phyloP scores from a whole-genome alignment of 371 early-diverging fungal genomes.

The Mucor velutinosus region DNA sequence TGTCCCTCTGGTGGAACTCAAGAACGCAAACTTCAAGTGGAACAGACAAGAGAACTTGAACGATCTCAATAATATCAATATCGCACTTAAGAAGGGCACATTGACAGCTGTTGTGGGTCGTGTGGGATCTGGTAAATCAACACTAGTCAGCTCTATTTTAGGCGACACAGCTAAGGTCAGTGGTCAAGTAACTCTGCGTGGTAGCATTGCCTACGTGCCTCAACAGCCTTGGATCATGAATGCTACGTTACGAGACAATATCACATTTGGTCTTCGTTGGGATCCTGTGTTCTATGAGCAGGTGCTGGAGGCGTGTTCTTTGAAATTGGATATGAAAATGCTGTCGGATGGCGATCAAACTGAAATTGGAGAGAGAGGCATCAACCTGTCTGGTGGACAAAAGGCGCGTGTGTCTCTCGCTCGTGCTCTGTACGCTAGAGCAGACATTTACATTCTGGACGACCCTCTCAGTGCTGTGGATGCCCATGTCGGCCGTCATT shows the following conservation, averaged over 20 bases:
- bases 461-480: slow-evolving; percentile 92
- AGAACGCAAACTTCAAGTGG: slow-evolving; percentile 38
- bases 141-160: slow-evolving; percentile 45
- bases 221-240: slow-evolving; percentile 97
- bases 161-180: slow-evolving; percentile 68
- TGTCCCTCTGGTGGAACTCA: slow-evolving; percentile 42
- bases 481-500: slow-evolving; percentile 87
- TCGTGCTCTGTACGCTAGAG: slow-evolving; percentile 81
- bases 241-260: slow-evolving; percentile 88
- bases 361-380: slow-evolving; percentile 95
- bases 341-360: slow-evolving; percentile 86
- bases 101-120: slow-evolving; percentile 83
- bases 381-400: slow-evolving; percentile 89
- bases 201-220: slow-evolving; percentile 87
- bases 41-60: slow-evolving; percentile 39
- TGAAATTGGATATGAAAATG: slow-evolving; percentile 79
- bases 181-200: slow-evolving; percentile 73
- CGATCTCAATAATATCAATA: slow-evolving; percentile 63
- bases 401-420: slow-evolving; percentile 79
- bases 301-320: slow-evolving; percentile 53
- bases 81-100: slow-evolving; percentile 64
- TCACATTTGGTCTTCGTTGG: slow-evolving; percentile 86
- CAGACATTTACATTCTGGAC: slow-evolving; percentile 82
- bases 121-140: slow-evolving; percentile 78
- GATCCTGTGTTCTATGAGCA: slow-evolving; percentile 79